These are phyloP conservation scores for Penicillium turbatum DNA, from an alignment of 495 filamentous ascomycete genomes.

Conservation along the genomic window DNA sequence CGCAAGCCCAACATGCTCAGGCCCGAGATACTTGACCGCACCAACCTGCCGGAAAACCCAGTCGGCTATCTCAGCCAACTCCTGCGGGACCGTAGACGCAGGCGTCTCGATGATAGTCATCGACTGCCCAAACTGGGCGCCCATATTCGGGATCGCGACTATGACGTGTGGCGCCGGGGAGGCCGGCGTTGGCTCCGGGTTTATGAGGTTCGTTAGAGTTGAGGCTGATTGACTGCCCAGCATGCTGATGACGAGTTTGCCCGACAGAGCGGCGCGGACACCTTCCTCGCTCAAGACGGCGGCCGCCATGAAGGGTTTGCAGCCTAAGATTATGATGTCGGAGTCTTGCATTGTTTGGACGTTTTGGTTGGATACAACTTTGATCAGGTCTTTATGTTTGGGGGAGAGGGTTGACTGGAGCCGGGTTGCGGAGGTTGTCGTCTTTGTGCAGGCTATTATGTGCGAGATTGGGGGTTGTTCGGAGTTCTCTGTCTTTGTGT, in stretches of 20 bases:
- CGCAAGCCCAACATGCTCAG: slow-evolving; percentile 27
- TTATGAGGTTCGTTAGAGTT: slow-evolving; percentile 59
- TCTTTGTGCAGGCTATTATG: slow-evolving; percentile 33
- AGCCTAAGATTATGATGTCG: slow-evolving; percentile 33
- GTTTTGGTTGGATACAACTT: slow-evolving; percentile 19
- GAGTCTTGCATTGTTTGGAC: slow-evolving; percentile 26
- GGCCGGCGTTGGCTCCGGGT: slow-evolving; percentile 9
- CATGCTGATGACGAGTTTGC: slow-evolving; percentile 81
- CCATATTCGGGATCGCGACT: slow-evolving; percentile 36
- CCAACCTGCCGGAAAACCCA: slow-evolving; percentile 32
- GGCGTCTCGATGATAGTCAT: slow-evolving; percentile 33
- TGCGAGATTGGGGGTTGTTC: slow-evolving; percentile 13
- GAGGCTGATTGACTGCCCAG: slow-evolving; percentile 71
- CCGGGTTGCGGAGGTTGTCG: slow-evolving; percentile 20
- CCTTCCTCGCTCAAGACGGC: slow-evolving; percentile 27
- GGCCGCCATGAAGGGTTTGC: slow-evolving; percentile 35
- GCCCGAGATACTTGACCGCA: slow-evolving; percentile 26
- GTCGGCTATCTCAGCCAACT: slow-evolving; percentile 18
- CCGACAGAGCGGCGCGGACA: slow-evolving; percentile 42
- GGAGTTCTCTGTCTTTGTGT: neutral
- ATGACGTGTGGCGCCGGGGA: slow-evolving; percentile 19
- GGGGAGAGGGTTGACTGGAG: slow-evolving; percentile 9
- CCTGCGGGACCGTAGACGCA: neutral
- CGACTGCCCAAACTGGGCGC: slow-evolving; percentile 31
- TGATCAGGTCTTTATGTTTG: slow-evolving; percentile 12